Evolutionary conservation across 345 rosid genomes (phyloP).

Genomic region (Corymbia maculata): DNA sequence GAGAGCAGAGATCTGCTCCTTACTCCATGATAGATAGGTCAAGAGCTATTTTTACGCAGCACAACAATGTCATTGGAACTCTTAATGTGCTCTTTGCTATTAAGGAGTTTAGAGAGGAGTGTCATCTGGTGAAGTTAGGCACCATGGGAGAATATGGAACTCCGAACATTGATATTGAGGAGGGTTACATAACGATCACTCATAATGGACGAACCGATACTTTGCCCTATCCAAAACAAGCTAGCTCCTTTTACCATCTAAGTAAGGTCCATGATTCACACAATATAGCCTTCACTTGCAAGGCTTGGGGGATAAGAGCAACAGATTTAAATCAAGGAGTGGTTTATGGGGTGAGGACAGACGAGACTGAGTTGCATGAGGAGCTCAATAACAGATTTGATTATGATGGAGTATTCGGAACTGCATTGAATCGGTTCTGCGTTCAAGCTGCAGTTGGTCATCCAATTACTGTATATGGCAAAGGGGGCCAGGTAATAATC

Average conservation of each 20-base stretch:
- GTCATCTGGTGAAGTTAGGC: constrained; percentile 94
- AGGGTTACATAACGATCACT: constrained; percentile 86
- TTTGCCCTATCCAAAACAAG: constrained; percentile 95
- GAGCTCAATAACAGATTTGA: constrained; percentile 75
- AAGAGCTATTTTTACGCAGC: constrained; percentile 83
- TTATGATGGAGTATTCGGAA: constrained; percentile 94
- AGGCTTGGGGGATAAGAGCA: constrained; percentile 99
- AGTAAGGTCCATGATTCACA: constrained; percentile 96
- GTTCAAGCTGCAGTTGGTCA: constrained; percentile 97
- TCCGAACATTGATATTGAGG: constrained; percentile 97
- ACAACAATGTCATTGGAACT: constrained; percentile 93
- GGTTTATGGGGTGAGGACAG: constrained; percentile 88
- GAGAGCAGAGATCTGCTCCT: constrained; percentile 95
- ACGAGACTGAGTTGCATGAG: constrained; percentile 90
- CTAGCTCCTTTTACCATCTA: constrained; percentile 97
- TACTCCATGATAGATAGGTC: constrained; percentile 97
- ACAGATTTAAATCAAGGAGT: constrained; percentile 98
- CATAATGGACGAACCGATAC: constrained; percentile 95
- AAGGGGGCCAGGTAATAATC: constrained; percentile 85
- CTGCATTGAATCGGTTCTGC: constrained; percentile 90
- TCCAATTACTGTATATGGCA: constrained; percentile 94
- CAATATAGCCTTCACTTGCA: constrained; percentile 96
- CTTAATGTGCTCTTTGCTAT: constrained; percentile 92
- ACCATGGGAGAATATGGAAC: constrained; percentile 99
- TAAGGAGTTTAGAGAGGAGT: constrained; percentile 77